Percentiles rank a stretch among this genome's conserved stretches.
These are phyloP conservation scores for Heterobasidion irregulare DNA, from an alignment of 1,284 basidiomycete genomes.

Conservation along the genomic window DNA sequence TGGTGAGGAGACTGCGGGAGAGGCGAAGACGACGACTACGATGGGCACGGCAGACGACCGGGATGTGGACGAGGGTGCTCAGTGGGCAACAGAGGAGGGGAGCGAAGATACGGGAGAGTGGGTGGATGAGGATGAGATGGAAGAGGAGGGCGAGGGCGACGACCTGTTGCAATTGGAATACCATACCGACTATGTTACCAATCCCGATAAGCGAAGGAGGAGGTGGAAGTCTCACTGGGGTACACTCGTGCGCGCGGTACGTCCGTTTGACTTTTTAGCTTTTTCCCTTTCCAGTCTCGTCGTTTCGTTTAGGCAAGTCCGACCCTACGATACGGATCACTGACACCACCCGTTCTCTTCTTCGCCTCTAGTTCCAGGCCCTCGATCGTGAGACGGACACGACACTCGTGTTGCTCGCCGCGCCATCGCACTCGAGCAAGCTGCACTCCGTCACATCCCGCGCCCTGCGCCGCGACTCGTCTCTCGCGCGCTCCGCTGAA, in stretches of 20 bases:
- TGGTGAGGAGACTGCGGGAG: conserved; percentile 50
- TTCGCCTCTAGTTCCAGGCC: conserved; percentile 51
- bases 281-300: not conserved
- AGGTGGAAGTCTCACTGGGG: conserved; percentile 73
- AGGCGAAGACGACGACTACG: conserved; percentile 27
- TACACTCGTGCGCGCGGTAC: conserved; percentile 58
- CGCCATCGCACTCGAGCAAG: conserved; percentile 62
- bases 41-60: conserved; percentile 13
- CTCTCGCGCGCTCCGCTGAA: conserved; percentile 35
- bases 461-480: conserved; percentile 49
- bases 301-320: conserved; percentile 2
- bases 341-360: conserved; percentile 4
- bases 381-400: conserved; percentile 74
- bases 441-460: conserved; percentile 57
- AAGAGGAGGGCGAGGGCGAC: conserved; percentile 46
- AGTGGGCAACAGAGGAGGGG: conserved; percentile 12
- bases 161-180: conserved; percentile 69
- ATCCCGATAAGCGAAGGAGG: conserved; percentile 55
- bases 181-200: conserved; percentile 61
- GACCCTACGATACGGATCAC: conserved; percentile 3
- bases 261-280: conserved; percentile 12
- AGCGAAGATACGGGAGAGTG: conserved; percentile 43
- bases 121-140: conserved; percentile 56
- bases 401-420: conserved; percentile 63
- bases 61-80: not conserved